Percentiles rank a stretch among this genome's conserved stretches.
phyloP scores from a whole-genome alignment of 176 grass and related monocot genomes.

The Thalia dealbata region DNA sequence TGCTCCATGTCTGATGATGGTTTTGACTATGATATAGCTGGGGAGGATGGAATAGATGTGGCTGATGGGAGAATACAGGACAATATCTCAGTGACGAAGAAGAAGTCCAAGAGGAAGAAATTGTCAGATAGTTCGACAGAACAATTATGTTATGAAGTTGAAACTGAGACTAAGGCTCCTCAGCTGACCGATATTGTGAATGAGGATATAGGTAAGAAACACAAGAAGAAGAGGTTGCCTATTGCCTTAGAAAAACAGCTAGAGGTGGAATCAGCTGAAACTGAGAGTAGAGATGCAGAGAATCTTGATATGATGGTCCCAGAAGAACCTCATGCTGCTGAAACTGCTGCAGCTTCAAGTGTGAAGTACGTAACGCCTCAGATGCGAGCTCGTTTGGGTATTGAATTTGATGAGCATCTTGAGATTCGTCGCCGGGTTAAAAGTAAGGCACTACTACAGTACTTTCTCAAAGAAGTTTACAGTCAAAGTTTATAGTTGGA shows the following conservation, averaged over 20 bases:
- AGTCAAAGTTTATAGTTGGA: too few relatives aligned
- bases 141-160: background rate
- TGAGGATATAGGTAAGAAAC: background rate
- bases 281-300: conserved; percentile 7
- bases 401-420: conserved; percentile 66
- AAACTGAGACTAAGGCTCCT: background rate
- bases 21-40: conserved; percentile 22
- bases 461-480: too few relatives aligned
- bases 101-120: conserved; percentile 9
- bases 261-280: background rate
- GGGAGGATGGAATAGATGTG: conserved; percentile 14
- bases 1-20: conserved; percentile 31
- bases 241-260: background rate
- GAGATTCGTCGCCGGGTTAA: conserved; percentile 52
- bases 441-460: conserved; percentile 26
- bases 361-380: conserved; percentile 61
- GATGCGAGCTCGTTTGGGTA: conserved; percentile 32
- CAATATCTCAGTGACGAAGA: background rate
- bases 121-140: background rate
- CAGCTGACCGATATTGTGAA: background rate
- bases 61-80: background rate
- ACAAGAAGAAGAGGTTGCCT: background rate
- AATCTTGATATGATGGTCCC: background rate
- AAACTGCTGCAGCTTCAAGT: conserved; percentile 28
- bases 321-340: conserved; percentile 20